phyloP scores from a whole-genome alignment of 495 filamentous ascomycete species.

The Daldinia vernicosa region DNA sequence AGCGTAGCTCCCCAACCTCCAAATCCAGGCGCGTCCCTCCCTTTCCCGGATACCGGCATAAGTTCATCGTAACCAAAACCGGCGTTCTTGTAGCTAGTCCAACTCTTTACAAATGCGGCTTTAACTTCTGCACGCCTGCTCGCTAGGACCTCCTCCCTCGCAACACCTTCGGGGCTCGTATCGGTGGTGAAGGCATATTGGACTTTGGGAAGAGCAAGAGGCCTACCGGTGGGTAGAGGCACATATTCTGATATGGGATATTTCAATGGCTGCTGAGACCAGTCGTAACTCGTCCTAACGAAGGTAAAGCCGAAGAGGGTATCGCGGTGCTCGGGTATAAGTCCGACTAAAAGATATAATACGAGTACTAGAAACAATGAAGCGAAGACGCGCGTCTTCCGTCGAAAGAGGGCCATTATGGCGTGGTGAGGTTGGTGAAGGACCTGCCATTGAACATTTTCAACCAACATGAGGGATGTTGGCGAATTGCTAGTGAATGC shows the following conservation, averaged over 20 bases:
- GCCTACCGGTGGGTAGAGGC: constrained; percentile 49
- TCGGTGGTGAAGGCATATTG: constrained; percentile 52
- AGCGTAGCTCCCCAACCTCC: constrained; percentile 93
- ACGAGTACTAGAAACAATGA: constrained; percentile 27
- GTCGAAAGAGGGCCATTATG: constrained; percentile 43
- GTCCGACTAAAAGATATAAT: constrained; percentile 44
- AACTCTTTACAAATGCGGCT: constrained; percentile 74
- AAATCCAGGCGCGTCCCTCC: constrained; percentile 73
- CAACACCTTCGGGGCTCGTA: constrained; percentile 43
- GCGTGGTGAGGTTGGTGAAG: constrained; percentile 35
- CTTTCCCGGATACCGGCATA: constrained; percentile 63
- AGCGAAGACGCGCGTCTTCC: constrained; percentile 39
- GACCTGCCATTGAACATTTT: constrained; percentile 46
- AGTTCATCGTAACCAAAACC: constrained; percentile 86
- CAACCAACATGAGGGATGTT: constrained; percentile 41
- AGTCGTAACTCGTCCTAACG: constrained; percentile 53
- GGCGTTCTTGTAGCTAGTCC: constrained; percentile 77
- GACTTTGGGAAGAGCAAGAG: constrained; percentile 49
- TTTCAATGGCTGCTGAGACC: constrained; percentile 48
- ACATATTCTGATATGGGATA: constrained; percentile 49
- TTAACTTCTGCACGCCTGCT: constrained; percentile 65
- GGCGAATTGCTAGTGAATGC: constrained; percentile 5
- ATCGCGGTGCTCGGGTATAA: constrained; percentile 43
- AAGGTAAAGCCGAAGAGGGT: constrained; percentile 47
- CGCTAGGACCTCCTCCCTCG: constrained; percentile 52